phyloP scores from a whole-genome alignment of 2,329 filamentous ascomycete genomes.

The Penicillium rolfsii region DNA sequence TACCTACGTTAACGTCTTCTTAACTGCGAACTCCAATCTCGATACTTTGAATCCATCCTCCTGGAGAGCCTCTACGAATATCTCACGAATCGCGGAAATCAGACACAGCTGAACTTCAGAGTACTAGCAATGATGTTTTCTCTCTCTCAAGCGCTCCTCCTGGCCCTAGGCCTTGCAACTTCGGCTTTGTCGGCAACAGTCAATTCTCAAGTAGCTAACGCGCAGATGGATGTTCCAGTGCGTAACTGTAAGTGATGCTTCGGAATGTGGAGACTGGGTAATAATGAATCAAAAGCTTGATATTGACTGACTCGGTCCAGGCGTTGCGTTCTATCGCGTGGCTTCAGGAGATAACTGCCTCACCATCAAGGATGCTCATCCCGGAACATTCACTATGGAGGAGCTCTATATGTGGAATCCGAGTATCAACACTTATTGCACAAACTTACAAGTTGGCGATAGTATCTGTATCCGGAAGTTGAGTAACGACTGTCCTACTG shows the following conservation, averaged over 20 bases:
- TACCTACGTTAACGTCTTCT: neutral
- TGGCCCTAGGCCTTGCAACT: neutral
- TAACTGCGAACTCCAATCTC: neutral
- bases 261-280: neutral
- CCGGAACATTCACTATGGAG: conserved; percentile 2
- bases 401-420: conserved; percentile 8
- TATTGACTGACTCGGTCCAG: neutral
- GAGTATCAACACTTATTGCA: neutral
- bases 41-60: neutral
- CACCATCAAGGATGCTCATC: neutral
- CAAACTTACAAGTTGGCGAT: neutral
- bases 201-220: neutral
- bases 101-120: neutral
- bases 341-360: neutral
- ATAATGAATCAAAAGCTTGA: neutral
- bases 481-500: neutral
- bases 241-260: neutral
- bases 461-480: conserved; percentile 4
- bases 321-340: conserved; percentile 1
- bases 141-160: neutral
- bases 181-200: neutral
- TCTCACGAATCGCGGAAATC: no score
- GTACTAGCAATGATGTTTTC: neutral
- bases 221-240: neutral
- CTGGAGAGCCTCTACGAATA: neutral